Base-by-base conservation (phyloP, 2,329 filamentous ascomycete genomes). In the Zymoseptoria tritici region DNA sequence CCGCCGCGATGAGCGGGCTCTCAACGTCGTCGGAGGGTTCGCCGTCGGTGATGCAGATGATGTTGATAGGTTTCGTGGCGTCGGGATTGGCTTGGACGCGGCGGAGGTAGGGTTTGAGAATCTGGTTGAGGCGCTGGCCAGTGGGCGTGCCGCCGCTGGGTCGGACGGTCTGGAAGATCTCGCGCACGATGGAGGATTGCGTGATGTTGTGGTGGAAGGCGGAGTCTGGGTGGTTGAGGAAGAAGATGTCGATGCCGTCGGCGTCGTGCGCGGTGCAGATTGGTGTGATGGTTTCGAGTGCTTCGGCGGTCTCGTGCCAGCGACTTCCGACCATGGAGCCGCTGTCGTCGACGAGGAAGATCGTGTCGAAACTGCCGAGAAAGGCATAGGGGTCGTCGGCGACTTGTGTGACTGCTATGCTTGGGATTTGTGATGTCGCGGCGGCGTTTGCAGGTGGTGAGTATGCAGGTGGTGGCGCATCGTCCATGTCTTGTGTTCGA, bases 31-130 rank as follows among this genome's bases (percentile, higher is more conserved):
- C 91, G 1, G 81, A 85, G 1, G 94, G 86, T 49, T 80, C 84
- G 4, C 94, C 94, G 72, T 97, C 93, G 0, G 94, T 97, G 70
- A 97, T 89, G 63, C 95, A 87, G 67, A 97, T 96, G 72, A 97
- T 82, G 71, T 97, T 97, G 54, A 96, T 78, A 1, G 91, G 91
- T 71, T 91, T 92, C 21, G 88, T 79, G 13, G 76, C 73, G 2
- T 80, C 76, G 0, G 76, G 74, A 19, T 79, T 71, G 0, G 68
- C 70, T 16, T 52, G 42, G 64, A 85, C 83, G 22, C 78, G 72
- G 13, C 76, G 71, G 2, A 96, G 71, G 71, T 97, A 97, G 0
- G 89, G 85, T 52, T 80, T 78, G 4, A 97, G 78, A 64, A 97
- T 91, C 54, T 81, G 74, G 59, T 85, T 79, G 1, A 97, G 80